A percentile compares a stretch with the other conserved stretches of the same genome.
phyloP scores from a whole-genome alignment of 2,329 filamentous ascomycete species.

The Paracoccidioides brasiliensis region DNA sequence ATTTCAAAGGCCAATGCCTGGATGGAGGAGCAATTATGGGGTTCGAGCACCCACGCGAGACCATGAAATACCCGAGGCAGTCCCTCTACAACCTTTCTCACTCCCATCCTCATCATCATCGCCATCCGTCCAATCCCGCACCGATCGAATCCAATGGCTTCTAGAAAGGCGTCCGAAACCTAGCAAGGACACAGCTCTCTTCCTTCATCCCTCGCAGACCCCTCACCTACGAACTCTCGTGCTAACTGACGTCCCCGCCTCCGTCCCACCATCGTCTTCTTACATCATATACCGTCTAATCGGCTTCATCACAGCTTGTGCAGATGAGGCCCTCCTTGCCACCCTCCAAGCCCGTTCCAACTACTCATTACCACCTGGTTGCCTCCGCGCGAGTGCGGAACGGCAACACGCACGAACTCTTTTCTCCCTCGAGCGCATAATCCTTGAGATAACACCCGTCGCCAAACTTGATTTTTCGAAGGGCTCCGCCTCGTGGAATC shows the following conservation, averaged over 20 bases:
- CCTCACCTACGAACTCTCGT: conserved; percentile 42
- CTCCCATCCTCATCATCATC: conserved; percentile 8
- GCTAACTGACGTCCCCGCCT: conserved; percentile 43
- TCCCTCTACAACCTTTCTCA: not conserved
- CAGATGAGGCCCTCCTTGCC: conserved; percentile 42
- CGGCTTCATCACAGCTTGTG: conserved; percentile 44
- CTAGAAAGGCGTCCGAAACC: conserved; percentile 26
- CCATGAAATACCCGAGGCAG: not conserved
- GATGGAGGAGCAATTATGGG: not conserved
- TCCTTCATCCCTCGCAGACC: conserved; percentile 43
- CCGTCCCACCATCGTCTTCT: conserved; percentile 30
- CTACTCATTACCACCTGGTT: conserved; percentile 46
- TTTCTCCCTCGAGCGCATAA: conserved; percentile 43
- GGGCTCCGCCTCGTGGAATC: conserved; percentile 24
- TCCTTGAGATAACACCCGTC: conserved; percentile 40
- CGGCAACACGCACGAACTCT: conserved; percentile 37
- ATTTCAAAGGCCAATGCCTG: not conserved
- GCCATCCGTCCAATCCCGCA: conserved; percentile 14
- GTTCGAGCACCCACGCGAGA: not conserved
- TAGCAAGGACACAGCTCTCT: conserved; percentile 17
- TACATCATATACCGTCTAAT: conserved; percentile 34
- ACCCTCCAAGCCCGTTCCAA: conserved; percentile 41
- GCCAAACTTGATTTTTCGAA: conserved; percentile 10
- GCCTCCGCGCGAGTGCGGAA: conserved; percentile 36
- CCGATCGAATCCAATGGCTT: conserved; percentile 25